Conservation (phyloP, 139 green algal genomes). For the Marvania coccoides region DNA sequence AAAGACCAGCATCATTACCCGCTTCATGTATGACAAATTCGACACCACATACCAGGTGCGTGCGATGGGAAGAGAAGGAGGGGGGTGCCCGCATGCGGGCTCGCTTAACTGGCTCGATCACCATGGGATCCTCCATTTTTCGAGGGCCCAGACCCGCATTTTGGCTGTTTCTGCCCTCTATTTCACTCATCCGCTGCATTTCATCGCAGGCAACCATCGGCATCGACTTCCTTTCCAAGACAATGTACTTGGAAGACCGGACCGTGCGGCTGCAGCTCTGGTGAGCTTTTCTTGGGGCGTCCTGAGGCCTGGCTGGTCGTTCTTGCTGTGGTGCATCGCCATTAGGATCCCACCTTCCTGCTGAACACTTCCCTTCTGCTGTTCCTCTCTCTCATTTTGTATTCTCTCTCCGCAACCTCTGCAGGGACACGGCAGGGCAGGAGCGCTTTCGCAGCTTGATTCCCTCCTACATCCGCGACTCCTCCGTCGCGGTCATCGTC, state of each 20-base stretch:
- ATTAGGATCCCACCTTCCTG: too few species aligned
- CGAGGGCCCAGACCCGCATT: too few species aligned
- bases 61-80: neutral
- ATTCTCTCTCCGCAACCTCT: neutral
- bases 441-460: constrained; percentile 96
- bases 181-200: too few species aligned
- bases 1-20: constrained; percentile 98
- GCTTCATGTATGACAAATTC: constrained; percentile 99
- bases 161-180: too few species aligned
- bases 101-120: neutral
- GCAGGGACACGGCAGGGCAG: constrained; percentile 96
- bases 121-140: neutral
- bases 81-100: neutral
- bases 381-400: neutral
- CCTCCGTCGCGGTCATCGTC: constrained; percentile 94
- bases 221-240: constrained; percentile 99
- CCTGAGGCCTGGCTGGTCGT: too few species aligned
- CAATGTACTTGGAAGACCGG: constrained; percentile 98
- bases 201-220: constrained; percentile 90
- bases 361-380: neutral
- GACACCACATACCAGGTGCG: constrained; percentile 97
- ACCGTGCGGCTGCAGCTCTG: constrained; percentile 98
- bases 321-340: too few species aligned
- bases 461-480: constrained; percentile 97
- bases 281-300: constrained; percentile 53